A percentile compares a stretch with the other conserved stretches of the same genome.
These are phyloP conservation scores for Corymbia citriodora DNA, from an alignment of 441 rosid species.

Conservation along the genomic window DNA sequence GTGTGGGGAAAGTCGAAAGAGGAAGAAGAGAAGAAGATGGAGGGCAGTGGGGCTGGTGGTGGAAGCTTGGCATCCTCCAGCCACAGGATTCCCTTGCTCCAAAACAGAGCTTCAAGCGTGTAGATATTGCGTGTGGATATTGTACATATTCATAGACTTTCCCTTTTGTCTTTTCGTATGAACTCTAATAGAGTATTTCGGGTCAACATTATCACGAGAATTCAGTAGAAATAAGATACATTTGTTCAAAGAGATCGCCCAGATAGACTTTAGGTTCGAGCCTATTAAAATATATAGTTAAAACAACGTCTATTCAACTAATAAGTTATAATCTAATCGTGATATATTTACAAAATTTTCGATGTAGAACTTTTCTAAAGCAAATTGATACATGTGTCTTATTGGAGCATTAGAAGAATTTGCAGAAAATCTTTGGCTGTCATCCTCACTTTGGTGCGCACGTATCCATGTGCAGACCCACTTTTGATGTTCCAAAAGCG, in stretches of 20 bases:
- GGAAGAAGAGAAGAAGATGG: background rate
- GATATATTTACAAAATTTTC: background rate
- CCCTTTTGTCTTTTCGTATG: background rate
- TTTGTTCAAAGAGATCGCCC: background rate
- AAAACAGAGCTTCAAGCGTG: background rate
- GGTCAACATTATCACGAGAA: background rate
- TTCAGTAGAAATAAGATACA: background rate
- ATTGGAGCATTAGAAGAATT: background rate
- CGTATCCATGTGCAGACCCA: background rate
- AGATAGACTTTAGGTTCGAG: background rate
- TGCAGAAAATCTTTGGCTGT: background rate
- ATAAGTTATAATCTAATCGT: background rate
- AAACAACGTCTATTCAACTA: accelerated
- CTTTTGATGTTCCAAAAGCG: background rate
- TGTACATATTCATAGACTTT: background rate
- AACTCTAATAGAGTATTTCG: background rate
- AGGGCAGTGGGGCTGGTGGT: background rate
- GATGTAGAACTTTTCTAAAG: background rate
- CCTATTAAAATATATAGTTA: background rate
- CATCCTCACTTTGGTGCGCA: background rate
- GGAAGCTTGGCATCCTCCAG: background rate
- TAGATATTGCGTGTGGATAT: background rate
- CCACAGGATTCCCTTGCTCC: background rate
- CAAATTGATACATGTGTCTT: accelerated
- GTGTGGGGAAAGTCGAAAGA: background rate